Evolutionary conservation across 2,329 filamentous ascomycete genomes (phyloP).

Genomic region (Rutstroemia sp.): DNA sequence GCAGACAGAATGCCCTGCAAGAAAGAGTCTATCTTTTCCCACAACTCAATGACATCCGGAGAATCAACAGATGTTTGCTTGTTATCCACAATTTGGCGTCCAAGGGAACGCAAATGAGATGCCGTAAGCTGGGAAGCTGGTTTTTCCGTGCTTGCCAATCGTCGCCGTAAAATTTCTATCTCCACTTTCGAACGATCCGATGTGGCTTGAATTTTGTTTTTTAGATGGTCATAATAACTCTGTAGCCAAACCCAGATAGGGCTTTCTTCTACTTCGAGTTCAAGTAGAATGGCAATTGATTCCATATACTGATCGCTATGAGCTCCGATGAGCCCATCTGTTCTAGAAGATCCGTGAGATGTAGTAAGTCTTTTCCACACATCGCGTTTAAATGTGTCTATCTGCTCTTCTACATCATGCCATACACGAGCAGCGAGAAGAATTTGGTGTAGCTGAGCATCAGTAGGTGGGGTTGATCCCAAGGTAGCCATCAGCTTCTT

Average conservation of each 20-base stretch:
- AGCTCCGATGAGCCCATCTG: constrained; percentile 12
- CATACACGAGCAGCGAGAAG: constrained; percentile 89
- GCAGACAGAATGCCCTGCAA: constrained; percentile 67
- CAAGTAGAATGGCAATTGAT: constrained; percentile 79
- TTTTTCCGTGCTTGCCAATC: constrained; percentile 67
- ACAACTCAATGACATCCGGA: constrained; percentile 76
- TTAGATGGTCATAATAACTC: constrained; percentile 82
- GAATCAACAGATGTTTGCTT: constrained; percentile 64
- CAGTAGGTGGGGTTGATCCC: constrained; percentile 54
- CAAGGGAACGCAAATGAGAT: constrained; percentile 66
- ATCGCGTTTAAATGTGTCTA: constrained; percentile 80
- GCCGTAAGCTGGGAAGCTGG: constrained; percentile 64
- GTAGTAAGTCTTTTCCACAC: constrained; percentile 76
- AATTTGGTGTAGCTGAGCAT: constrained; percentile 77
- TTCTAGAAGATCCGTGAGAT: constrained; percentile 45
- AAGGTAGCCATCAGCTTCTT: constrained; percentile 55
- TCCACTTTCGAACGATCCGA: constrained; percentile 86
- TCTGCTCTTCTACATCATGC: constrained; percentile 84
- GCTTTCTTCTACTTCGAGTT: constrained; percentile 90
- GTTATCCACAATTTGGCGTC: constrained; percentile 57
- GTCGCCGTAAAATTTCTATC: constrained; percentile 81
- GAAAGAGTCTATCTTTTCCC: constrained; percentile 79
- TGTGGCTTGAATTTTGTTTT: constrained; percentile 70
- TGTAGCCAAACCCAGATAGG: constrained; percentile 95
- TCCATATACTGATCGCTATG: constrained; percentile 83